Percentiles rank a stretch among this genome's conserved stretches.
phyloP scores from a whole-genome alignment of 768 basidiomycete genomes.

The Suillus paluster region DNA sequence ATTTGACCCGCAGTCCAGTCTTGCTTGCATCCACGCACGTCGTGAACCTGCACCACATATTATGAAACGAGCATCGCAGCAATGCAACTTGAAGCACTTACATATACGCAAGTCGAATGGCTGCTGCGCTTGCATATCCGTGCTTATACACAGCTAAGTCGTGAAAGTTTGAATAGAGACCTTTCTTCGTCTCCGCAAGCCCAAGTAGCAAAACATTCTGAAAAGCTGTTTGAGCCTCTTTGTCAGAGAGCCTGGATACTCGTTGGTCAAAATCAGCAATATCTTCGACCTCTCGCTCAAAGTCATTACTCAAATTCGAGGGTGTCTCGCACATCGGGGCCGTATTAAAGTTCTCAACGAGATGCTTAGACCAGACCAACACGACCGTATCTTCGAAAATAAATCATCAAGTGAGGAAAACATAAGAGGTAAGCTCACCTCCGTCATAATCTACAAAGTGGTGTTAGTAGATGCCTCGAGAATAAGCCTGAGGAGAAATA shows the following conservation, averaged over 20 bases:
- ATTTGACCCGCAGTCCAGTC: constrained; percentile 60
- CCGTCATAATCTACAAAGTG: constrained; percentile 67
- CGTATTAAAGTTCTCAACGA: constrained; percentile 56
- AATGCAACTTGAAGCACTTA: constrained; percentile 36
- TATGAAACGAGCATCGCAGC: not conserved
- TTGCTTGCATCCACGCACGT: constrained; percentile 71
- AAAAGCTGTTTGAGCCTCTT: constrained; percentile 44
- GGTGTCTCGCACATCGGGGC: constrained; percentile 49
- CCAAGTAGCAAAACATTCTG: constrained; percentile 53
- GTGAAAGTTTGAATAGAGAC: constrained; percentile 66
- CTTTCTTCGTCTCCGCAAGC: constrained; percentile 54
- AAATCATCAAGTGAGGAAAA: not conserved
- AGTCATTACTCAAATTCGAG: constrained; percentile 43
- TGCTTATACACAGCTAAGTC: constrained; percentile 53
- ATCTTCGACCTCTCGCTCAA: constrained; percentile 55
- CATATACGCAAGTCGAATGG: constrained; percentile 70
- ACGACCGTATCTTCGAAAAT: constrained; percentile 53
- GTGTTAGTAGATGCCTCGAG: not conserved
- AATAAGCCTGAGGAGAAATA: constrained; percentile 1
- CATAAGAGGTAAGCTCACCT: constrained; percentile 44
- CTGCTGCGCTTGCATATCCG: constrained; percentile 51
- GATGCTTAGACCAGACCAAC: constrained; percentile 44
- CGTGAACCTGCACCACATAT: constrained; percentile 53
- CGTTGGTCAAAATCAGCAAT: constrained; percentile 49
- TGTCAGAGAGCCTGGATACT: constrained; percentile 22